These are phyloP conservation scores for Chionographis japonica DNA, from an alignment of 106 monocot species.

Conservation along the genomic window DNA sequence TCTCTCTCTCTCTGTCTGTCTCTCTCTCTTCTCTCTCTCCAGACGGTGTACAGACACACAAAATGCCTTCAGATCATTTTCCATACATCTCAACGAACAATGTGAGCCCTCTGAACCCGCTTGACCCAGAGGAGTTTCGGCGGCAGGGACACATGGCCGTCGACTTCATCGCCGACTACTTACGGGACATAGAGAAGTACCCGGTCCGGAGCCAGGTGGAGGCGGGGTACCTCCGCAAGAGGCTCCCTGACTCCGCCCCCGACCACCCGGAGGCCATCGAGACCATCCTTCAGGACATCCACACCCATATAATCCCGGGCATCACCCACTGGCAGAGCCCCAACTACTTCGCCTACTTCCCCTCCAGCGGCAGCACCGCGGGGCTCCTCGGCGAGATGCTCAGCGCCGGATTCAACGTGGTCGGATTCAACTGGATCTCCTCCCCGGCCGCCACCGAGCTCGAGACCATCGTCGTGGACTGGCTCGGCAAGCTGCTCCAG, in stretches of 20 bases:
- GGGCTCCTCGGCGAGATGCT: conserved; percentile 11
- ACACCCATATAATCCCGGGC: conserved; percentile 5
- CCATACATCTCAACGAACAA: too few relatives aligned
- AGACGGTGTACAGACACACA: too few relatives aligned
- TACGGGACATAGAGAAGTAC: neutral
- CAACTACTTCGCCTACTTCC: conserved; percentile 25
- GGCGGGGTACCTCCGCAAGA: conserved; percentile 7
- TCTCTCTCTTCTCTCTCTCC: too few relatives aligned
- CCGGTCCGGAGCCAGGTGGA: conserved; percentile 9
- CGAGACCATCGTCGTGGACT: neutral
- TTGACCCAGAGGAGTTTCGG: conserved; percentile 4
- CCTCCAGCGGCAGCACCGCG: conserved; percentile 1
- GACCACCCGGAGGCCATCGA: neutral
- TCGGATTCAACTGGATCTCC: conserved; percentile 13
- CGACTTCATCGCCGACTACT: conserved; percentile 16
- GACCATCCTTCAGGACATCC: conserved; percentile 4
- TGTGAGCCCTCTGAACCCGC: neutral
- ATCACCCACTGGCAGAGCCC: conserved; percentile 20
- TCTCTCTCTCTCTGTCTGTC: too few relatives aligned
- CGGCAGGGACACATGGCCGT: neutral
- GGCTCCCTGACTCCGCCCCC: conserved; percentile 10
- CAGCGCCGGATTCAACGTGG: conserved; percentile 7
- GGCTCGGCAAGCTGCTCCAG: neutral
- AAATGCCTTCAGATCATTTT: too few relatives aligned
- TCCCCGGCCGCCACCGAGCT: conserved; percentile 2